Base-by-base conservation (phyloP, 2,329 filamentous ascomycete species). In the Botrytis medusae region DNA sequence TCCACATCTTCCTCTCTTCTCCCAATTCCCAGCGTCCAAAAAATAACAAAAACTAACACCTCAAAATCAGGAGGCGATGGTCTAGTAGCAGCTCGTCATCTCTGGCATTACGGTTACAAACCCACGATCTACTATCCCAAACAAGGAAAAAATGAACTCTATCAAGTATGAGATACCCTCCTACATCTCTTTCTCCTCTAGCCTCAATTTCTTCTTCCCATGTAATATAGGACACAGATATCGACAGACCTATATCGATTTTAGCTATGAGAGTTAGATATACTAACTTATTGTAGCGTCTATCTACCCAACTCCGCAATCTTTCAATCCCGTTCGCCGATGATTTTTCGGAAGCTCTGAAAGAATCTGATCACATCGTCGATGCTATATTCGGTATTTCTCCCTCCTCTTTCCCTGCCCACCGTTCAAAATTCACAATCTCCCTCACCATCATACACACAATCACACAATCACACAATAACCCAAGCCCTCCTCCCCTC, bases 111-210 rank as follows among this genome's bases (percentile, higher is more conserved):
- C 81, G 95, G 96, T 75, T 99, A 98, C 83, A 88, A 89, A 37
- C 95, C 95, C 5, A 92, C 90, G 14, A 86, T 99, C 62, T 98
- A 96, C 85, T 98, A 97, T 80, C 96, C 96, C 0, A 98, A 98
- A 83, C 89, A 93, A 72, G 91, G 91, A 82, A 96, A 95, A 81
- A 95, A 94, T 77, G 94, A 97, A 67, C 86, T 98, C 5, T 98
- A 97, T 81, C 89, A 93, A 85, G 93, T 94, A 83, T 77, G 83
- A 57, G 9, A 44, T 29, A 7, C 25, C 25, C 32, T 7, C 18
- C 25, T 14, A 9, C 18, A 29, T 51, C 14, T 9, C 34, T 40
- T 10, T 29, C 16, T 22, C 1, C 9, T 25, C 37, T n/a, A 7
- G 2, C 25, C 6, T 34, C 48, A 40, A 14, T 34, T 9, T 37